Evolutionary conservation across 1,284 basidiomycete genomes (phyloP), one percentile per base, ranked within the genome.

Genomic region (Cryptococcus sp.): DNA sequence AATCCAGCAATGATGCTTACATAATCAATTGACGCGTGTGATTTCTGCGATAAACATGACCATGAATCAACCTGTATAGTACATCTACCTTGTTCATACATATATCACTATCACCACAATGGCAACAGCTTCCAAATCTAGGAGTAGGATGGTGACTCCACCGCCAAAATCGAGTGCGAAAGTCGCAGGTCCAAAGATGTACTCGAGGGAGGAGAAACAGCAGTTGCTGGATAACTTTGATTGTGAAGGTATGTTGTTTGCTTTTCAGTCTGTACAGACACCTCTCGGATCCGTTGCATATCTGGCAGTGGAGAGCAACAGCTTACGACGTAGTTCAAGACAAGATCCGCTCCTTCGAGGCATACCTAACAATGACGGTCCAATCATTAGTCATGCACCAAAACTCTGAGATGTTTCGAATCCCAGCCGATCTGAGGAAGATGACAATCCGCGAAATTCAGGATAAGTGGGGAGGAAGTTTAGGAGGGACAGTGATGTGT

Each of bases 211-310:
- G 2, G 65, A 68, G 59, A 72, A 68, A 52, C 60, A 72, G 52
- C 63, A 61, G 2, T 48, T 74, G 34, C 54, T 76, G 31, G 72
- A 74, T 25, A 75, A 75, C 59, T 73, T 74, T 51, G 75, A 76
- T 55, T 61, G 75, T 1, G 75, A 76, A 57, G 66, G 75, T 75
- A 50, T 39, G 72, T 63, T 9, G 7, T 5, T 9, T 34, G 32
- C 16, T 16, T 34, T 9, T 34, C 10, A 9, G 16, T 34, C 9
- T 9, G 32, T 9, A 9, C 32, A 9, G 32, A 9, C 16, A 9
- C 16, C 32, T 34, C 10, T 34, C 32, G 32, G 32, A 16, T 10
- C 25, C 31, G 14, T 18, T 10, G n/a, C 7, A 0, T 13, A 9
- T 42, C n/a, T n/a, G n/a, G n/a, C n/a, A n/a, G n/a, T n/a, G n/a